Evolutionary conservation across 257 asterid genomes (phyloP).

Genomic region (Dorcoceras hygrometricum): DNA sequence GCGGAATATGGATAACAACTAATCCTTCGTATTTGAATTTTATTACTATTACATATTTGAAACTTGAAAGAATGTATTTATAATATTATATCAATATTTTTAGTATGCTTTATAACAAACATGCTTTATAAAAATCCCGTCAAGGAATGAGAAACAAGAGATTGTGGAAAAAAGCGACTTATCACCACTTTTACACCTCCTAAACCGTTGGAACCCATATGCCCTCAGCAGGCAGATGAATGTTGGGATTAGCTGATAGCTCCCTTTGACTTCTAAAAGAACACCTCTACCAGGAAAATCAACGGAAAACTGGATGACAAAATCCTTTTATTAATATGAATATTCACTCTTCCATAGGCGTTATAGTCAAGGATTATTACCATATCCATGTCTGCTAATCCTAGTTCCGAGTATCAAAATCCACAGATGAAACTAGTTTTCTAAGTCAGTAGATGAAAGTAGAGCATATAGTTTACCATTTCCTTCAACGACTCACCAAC

Average conservation of each 20-base stretch:
- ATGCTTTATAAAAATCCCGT: background rate
- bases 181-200: background rate
- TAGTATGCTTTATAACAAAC: too few species aligned
- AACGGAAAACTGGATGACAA: background rate
- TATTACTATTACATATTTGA: too few species aligned
- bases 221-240: background rate
- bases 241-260: background rate
- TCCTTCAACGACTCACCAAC: background rate
- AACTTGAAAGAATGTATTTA: too few species aligned
- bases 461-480: background rate
- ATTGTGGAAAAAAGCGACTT: background rate
- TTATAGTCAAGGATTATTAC: background rate
- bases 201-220: background rate
- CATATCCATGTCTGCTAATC: background rate
- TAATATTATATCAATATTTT: too few species aligned
- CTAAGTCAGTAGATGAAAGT: background rate
- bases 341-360: background rate
- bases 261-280: background rate
- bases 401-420: background rate
- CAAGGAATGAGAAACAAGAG: background rate
- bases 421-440: background rate
- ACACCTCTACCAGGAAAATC: background rate
- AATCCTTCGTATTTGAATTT: too few species aligned
- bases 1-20: background rate
- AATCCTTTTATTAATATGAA: background rate